phyloP scores from a whole-genome alignment of 257 asterid genomes.

The Scutellaria baicalensis region DNA sequence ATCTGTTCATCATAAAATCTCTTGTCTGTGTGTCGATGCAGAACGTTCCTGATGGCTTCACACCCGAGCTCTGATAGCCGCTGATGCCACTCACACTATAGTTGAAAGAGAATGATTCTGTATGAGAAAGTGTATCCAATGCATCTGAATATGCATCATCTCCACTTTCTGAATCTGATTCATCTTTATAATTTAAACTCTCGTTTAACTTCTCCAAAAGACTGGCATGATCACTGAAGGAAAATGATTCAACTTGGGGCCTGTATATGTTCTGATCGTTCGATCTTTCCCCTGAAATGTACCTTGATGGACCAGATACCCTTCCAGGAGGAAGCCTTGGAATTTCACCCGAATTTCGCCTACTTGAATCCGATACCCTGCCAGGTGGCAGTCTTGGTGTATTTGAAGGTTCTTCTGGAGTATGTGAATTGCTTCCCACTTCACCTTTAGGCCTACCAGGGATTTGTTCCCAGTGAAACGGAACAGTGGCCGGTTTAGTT shows the following conservation, averaged over 20 bases:
- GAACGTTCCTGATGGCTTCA: constrained; percentile 51
- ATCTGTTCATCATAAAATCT: constrained; percentile 84
- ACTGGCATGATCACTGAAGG: constrained; percentile 62
- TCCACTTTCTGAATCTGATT: constrained; percentile 44
- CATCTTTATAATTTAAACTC: constrained; percentile 49
- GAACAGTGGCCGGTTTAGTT: constrained; percentile 75
- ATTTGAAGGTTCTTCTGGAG: constrained; percentile 39
- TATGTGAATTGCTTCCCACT: constrained; percentile 21
- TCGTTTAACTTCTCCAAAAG: constrained; percentile 64
- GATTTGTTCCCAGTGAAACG: constrained; percentile 76
- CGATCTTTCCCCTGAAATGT: constrained; percentile 50
- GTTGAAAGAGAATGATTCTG: constrained; percentile 49
- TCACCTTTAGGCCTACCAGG: constrained; percentile 74
- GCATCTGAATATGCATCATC: constrained; percentile 61
- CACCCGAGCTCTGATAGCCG: constrained; percentile 38
- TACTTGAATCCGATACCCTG: constrained; percentile 33
- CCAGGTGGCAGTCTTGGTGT: constrained; percentile 76
- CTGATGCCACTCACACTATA: constrained; percentile 71
- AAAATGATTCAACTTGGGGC: constrained; percentile 37
- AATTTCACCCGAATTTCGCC: constrained; percentile 38
- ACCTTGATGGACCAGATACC: constrained; percentile 23
- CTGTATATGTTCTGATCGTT: constrained; percentile 32
- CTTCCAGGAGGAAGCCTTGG: constrained; percentile 38
- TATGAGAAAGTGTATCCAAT: constrained; percentile 37
- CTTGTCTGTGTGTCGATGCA: constrained; percentile 52